Evolutionary conservation across 2,329 filamentous ascomycete species (phyloP), one percentile per base, ranked within the genome.

Genomic region (Trichocomaceae sp.): DNA sequence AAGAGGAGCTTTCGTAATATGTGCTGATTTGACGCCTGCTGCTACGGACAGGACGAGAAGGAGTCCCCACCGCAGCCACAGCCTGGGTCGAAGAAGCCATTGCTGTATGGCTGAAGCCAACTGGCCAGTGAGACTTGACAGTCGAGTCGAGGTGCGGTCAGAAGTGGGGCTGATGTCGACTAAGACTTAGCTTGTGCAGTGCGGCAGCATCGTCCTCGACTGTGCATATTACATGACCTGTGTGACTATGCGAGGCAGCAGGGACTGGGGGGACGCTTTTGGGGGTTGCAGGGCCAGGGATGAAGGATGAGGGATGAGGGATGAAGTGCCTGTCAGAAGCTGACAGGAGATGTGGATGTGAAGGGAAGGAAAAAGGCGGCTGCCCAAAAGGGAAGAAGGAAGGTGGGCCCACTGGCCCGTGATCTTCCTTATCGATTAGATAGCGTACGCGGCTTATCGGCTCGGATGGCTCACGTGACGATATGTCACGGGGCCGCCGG

Each of bases 21-120:
- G 69, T 68, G 42, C 64, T 58, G 26, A 73, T 66, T 50, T 62
- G 63, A 8, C 62, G 67, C 54, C 71, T 69, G 59, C 60, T 70
- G 26, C 64, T 63, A 29, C 71, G 70, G 39, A 70, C 54, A 17
- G 71, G 71, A 12, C 68, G 67, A 50, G 67, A 63, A 50, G 60
- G 56, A 7, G 55, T 57, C 55, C 35, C 52, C 55, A 52, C 49
- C 46, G 47, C 39, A 15, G 60, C 57, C 41, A 62, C 52, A 23
- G 62, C 57, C 39, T 61, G 63, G 44, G 58, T 57, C 17, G 60
- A 62, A 20, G 64, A 61, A 56, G 68, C 64, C 70, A 73, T 72
- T 46, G 63, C 59, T 29, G 3, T 29, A 10, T 29, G 8, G 26
- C 26, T 29, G 5, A 29, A 53, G 69, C 64, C 69, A 73, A 72